Percentiles rank a stretch among this genome's conserved stretches.
These are phyloP conservation scores for Epichloe sylvatica DNA, from an alignment of 2,329 filamentous ascomycete species.

Conservation along the genomic window DNA sequence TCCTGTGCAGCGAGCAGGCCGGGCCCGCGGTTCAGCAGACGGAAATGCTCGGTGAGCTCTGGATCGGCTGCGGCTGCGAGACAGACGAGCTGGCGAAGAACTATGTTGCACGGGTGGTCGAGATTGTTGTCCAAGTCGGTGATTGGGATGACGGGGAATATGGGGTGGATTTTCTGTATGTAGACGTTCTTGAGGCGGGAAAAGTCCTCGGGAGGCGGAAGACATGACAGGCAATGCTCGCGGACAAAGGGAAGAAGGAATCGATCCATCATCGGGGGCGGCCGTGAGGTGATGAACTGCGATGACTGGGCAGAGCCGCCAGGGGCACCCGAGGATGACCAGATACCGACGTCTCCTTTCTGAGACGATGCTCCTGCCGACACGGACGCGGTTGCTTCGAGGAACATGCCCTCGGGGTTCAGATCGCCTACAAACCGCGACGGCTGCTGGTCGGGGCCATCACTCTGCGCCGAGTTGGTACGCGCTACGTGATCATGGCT, in stretches of 20 bases:
- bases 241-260: constrained; percentile 29
- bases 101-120: constrained; percentile 24
- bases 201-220: constrained; percentile 34
- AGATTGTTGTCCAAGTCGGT: constrained; percentile 16
- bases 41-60: constrained; percentile 29
- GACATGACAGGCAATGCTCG: constrained; percentile 31
- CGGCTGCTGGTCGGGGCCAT: constrained; percentile 10
- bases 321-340: constrained; percentile 27
- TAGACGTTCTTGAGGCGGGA: constrained; percentile 31
- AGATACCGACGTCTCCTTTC: constrained; percentile 42
- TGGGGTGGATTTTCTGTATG: constrained; percentile 38
- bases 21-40: constrained; percentile 25
- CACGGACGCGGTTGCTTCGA: constrained; percentile 33
- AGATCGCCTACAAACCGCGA: constrained; percentile 44
- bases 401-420: constrained; percentile 46
- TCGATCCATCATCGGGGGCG: constrained; percentile 26
- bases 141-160: constrained; percentile 37
- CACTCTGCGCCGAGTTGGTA: neutral
- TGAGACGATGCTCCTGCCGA: constrained; percentile 24
- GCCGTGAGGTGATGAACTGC: constrained; percentile 24
- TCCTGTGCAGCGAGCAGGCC: constrained; percentile 29
- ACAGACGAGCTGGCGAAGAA: constrained; percentile 40
- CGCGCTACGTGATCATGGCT: neutral
- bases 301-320: constrained; percentile 15
- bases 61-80: constrained; percentile 40